phyloP scores from a whole-genome alignment of 2,329 filamentous ascomycete species.

The Mariannaea sp. region DNA sequence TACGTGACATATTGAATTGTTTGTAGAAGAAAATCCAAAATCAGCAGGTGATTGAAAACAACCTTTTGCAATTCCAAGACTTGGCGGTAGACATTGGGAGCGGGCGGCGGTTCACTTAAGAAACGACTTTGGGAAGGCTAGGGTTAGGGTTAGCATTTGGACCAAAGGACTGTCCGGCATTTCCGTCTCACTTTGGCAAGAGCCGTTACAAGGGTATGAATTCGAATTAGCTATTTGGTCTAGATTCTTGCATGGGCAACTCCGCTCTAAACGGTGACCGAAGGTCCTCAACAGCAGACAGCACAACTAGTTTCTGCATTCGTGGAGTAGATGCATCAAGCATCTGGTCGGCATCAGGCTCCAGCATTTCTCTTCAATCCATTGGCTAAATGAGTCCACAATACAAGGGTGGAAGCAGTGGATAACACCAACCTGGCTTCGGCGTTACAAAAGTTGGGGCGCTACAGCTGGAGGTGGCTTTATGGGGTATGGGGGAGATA shows the following conservation, averaged over 20 bases:
- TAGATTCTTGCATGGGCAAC: no score
- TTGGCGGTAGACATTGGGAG: neutral
- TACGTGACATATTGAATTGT: conserved; percentile 5
- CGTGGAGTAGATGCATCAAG: neutral
- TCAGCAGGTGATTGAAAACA: conserved; percentile 1
- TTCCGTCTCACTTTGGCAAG: no score
- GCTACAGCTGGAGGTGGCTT: no score
- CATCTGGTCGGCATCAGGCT: conserved; percentile 8
- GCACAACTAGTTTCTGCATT: neutral
- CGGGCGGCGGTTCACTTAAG: neutral
- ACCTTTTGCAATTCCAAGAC: neutral
- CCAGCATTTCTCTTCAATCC: neutral
- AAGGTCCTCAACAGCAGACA: neutral
- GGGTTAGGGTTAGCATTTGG: neutral
- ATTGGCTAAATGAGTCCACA: conserved; percentile 8
- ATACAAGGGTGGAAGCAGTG: neutral
- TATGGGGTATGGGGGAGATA: no score
- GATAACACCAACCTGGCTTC: neutral
- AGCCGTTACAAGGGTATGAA: no score
- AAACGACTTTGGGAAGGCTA: neutral
- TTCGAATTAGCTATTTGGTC: no score
- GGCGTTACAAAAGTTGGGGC: no score
- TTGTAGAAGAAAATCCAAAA: neutral
- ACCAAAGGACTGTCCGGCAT: neutral
- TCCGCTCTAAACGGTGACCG: no score